Percentiles rank a stretch among this genome's conserved stretches.
Conservation (phyloP, 1,139 yeast species). For the Candida frijolesensis region DNA sequence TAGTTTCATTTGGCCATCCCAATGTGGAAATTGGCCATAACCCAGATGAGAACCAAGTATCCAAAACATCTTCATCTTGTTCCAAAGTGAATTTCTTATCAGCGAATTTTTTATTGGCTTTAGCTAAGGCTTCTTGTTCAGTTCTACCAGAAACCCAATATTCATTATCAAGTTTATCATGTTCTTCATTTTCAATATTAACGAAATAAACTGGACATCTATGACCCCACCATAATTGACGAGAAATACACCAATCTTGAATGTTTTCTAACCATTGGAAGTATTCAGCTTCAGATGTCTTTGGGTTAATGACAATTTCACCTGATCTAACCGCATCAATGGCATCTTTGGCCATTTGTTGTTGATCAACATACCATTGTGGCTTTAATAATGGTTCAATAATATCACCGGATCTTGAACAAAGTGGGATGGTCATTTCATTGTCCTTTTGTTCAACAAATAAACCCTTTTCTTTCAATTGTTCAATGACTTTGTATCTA, state of each 20-base stretch:
- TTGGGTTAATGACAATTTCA: slow-evolving; percentile 79
- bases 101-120: slow-evolving; percentile 77
- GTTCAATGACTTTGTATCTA: slow-evolving; percentile 79
- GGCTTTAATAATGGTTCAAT: slow-evolving; percentile 97
- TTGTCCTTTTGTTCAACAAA: slow-evolving; percentile 86
- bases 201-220: slow-evolving; percentile 96
- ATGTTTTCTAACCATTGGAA: slow-evolving; percentile 95
- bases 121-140: slow-evolving; percentile 77
- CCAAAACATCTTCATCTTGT: slow-evolving; percentile 97
- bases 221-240: slow-evolving; percentile 99
- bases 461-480: slow-evolving; percentile 73
- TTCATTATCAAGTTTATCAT: slow-evolving; percentile 62
- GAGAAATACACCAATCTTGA: slow-evolving; percentile 99
- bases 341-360: slow-evolving; percentile 87
- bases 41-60: slow-evolving; percentile 98
- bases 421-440: slow-evolving; percentile 91
- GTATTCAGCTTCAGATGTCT: slow-evolving; percentile 88
- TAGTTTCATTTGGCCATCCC: slow-evolving; percentile 89
- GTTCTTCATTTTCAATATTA: slow-evolving; percentile 68
- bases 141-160: slow-evolving; percentile 93
- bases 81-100: slow-evolving; percentile 70
- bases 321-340: slow-evolving; percentile 85
- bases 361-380: slow-evolving; percentile 98
- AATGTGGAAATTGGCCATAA: slow-evolving; percentile 96
- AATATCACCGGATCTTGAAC: slow-evolving; percentile 95